Conservation (phyloP, 2,329 filamentous ascomycete species). For the Fusarium sarcochroum region DNA sequence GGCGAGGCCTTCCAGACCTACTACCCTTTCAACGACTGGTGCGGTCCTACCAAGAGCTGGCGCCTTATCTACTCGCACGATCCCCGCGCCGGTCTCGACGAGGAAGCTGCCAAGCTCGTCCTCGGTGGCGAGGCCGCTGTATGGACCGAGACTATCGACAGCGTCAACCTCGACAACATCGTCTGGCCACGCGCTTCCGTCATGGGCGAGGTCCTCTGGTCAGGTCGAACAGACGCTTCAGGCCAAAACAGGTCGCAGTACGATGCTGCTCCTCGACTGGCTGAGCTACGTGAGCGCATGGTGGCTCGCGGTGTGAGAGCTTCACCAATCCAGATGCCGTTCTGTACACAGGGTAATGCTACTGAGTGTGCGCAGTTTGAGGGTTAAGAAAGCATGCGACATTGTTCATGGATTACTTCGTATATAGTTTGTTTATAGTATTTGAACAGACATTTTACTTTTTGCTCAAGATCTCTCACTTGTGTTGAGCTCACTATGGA, state of each 20-base stretch:
- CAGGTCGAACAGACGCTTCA: slow-evolving; percentile 73
- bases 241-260: slow-evolving; percentile 80
- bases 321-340: slow-evolving; percentile 76
- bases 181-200: slow-evolving; percentile 84
- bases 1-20: slow-evolving; percentile 64
- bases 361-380: slow-evolving; percentile 46
- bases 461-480: not conserved
- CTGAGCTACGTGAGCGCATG: slow-evolving; percentile 83
- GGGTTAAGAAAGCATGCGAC: slow-evolving; percentile 8
- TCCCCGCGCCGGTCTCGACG: slow-evolving; percentile 74
- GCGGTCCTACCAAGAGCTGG: slow-evolving; percentile 85
- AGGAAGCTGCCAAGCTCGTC: slow-evolving; percentile 74
- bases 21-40: slow-evolving; percentile 87
- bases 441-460: slow-evolving; percentile 4
- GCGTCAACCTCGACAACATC: slow-evolving; percentile 79
- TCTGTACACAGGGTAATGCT: slow-evolving; percentile 51
- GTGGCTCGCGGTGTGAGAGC: slow-evolving; percentile 76
- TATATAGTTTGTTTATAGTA: slow-evolving; percentile 19
- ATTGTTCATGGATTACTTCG: not conserved
- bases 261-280: slow-evolving; percentile 76
- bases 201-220: slow-evolving; percentile 86
- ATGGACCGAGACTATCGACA: slow-evolving; percentile 86
- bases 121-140: slow-evolving; percentile 86
- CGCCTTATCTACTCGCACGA: slow-evolving; percentile 85
- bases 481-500: slow-evolving; percentile 5